phyloP scores from a whole-genome alignment of 441 rosid species.

The Gossypium lobatum region DNA sequence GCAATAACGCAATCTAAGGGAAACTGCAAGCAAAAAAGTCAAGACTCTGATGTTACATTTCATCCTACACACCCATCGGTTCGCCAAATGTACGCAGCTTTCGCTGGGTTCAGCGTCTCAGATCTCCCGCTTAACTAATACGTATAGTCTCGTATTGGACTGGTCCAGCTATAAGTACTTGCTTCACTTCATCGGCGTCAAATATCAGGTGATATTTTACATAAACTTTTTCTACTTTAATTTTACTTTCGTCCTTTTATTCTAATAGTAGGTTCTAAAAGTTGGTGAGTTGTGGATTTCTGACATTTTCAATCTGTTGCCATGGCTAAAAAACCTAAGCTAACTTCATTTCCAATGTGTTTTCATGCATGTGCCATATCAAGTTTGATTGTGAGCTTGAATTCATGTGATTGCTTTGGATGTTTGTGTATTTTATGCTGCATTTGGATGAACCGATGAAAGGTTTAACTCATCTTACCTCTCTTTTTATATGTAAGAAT shows the following conservation, averaged over 20 bases:
- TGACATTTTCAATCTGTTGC: not conserved
- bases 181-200: constrained; percentile 11
- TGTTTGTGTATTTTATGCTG: not conserved
- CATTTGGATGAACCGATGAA: constrained; percentile 3
- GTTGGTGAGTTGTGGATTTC: not conserved
- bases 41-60: not conserved
- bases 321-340: not conserved
- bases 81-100: constrained; percentile 31
- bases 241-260: not conserved
- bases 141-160: not conserved
- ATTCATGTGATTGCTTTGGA: not conserved
- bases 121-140: constrained; percentile 15
- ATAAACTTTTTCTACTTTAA: not conserved
- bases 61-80: constrained; percentile 21
- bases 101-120: constrained; percentile 22
- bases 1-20: not conserved
- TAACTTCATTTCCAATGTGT: not conserved
- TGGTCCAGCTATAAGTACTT: constrained; percentile 5
- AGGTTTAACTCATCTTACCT: not conserved
- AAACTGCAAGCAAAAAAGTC: not conserved
- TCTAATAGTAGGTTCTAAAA: not conserved
- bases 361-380: not conserved
- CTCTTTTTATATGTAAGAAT: not conserved
- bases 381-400: not conserved
- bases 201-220: constrained; percentile 22